Conservation (phyloP, 73 alveolate genomes). For the Paramecium pentaurelia region DNA sequence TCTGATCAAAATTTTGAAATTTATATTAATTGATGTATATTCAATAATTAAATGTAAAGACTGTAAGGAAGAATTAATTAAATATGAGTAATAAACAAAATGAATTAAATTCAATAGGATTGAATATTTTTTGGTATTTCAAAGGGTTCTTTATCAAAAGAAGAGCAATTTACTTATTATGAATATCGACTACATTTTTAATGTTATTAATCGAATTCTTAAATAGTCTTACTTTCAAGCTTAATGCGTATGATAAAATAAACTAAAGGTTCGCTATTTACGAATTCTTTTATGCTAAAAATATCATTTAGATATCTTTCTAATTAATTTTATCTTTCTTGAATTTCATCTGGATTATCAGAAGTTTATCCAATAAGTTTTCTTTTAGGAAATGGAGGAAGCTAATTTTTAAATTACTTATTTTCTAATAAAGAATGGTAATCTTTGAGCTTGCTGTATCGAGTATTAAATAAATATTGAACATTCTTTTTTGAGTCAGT, state of each 20-base stretch:
- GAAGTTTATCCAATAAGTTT: not conserved
- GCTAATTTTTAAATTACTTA: not conserved
- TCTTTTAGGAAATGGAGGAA: slow-evolving; percentile 30
- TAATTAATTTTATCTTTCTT: not conserved
- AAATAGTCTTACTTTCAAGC: not conserved
- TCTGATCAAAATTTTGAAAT: not conserved
- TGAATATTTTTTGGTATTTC: not conserved
- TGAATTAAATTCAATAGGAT: not conserved
- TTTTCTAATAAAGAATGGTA: not conserved
- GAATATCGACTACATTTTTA: not conserved
- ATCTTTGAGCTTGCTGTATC: not conserved
- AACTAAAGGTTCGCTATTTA: not conserved
- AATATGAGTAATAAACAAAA: not conserved
- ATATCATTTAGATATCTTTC: not conserved
- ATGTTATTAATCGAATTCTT: not conserved
- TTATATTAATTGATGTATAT: too few relatives aligned
- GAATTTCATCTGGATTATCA: not conserved
- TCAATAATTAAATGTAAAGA: not conserved
- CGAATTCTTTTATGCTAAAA: not conserved
- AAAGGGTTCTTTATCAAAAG: not conserved
- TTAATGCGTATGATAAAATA: not conserved
- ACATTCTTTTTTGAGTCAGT: not conserved
- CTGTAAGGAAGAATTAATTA: not conserved
- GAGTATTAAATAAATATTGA: not conserved
- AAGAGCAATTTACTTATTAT: not conserved